Evolutionary conservation across 371 early-diverging fungal species (phyloP).

Genomic region (Mortierella sp.): DNA sequence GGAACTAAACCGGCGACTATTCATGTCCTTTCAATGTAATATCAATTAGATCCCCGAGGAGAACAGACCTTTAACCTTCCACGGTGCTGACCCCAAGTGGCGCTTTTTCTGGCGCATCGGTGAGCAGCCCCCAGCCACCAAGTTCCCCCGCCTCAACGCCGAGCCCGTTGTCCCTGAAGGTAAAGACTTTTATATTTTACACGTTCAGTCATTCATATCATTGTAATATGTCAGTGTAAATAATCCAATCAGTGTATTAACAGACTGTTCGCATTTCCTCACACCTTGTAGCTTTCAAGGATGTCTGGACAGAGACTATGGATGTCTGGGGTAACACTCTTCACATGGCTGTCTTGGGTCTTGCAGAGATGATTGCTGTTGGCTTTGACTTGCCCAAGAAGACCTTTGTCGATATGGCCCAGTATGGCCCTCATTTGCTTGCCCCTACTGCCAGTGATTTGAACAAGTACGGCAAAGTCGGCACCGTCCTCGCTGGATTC

Average conservation of each 20-base stretch:
- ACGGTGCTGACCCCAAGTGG: constrained; percentile 81
- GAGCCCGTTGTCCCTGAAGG: constrained; percentile 73
- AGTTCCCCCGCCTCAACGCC: constrained; percentile 74
- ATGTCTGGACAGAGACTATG: constrained; percentile 68
- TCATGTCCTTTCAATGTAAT: background rate
- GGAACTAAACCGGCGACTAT: background rate
- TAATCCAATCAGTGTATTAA: background rate
- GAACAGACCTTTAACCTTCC: constrained; percentile 57
- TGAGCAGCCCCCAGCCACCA: constrained; percentile 64
- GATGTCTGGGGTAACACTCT: constrained; percentile 74
- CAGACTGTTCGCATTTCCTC: background rate
- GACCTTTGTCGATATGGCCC: constrained; percentile 66
- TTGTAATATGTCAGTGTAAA: background rate
- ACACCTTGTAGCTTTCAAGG: constrained; percentile 52
- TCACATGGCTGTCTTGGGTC: constrained; percentile 64
- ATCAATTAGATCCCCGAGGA: constrained; percentile 56
- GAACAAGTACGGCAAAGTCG: constrained; percentile 68
- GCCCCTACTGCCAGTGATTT: constrained; percentile 81
- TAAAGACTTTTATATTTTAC: constrained; percentile 23
- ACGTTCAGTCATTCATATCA: background rate
- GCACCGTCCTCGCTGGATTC: constrained; percentile 75
- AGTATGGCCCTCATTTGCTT: constrained; percentile 77
- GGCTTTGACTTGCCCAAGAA: constrained; percentile 69
- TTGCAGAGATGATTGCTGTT: constrained; percentile 74
- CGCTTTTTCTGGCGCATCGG: constrained; percentile 74